phyloP scores from a whole-genome alignment of 768 basidiomycete genomes.

The Suillus plorans region DNA sequence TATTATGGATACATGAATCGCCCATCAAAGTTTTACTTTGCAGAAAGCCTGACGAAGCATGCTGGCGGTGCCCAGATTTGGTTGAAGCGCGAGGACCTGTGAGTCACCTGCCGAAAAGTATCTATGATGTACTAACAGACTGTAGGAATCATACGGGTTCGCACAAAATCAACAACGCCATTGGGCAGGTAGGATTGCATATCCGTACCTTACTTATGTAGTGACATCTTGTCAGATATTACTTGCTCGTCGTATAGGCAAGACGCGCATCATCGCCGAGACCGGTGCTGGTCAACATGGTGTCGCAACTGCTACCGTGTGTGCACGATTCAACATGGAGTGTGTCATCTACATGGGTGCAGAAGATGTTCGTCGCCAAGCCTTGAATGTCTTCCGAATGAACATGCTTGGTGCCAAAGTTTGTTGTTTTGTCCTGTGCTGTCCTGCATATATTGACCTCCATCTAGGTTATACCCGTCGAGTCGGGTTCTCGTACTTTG shows the following conservation, averaged over 20 bases:
- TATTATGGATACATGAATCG: conserved; percentile 94
- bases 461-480: conserved; percentile 83
- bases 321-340: conserved; percentile 93
- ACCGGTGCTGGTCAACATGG: conserved; percentile 99
- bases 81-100: conserved; percentile 96
- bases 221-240: conserved; percentile 59
- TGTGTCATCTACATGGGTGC: conserved; percentile 98
- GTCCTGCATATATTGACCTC: background rate
- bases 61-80: conserved; percentile 95
- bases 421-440: conserved; percentile 2
- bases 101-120: conserved; percentile 24
- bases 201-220: conserved; percentile 15
- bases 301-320: conserved; percentile 97
- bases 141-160: conserved; percentile 94
- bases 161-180: conserved; percentile 99
- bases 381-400: conserved; percentile 97
- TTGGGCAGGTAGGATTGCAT: conserved; percentile 68
- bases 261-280: conserved; percentile 97
- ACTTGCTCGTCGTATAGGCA: conserved; percentile 90
- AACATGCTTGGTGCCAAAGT: conserved; percentile 95
- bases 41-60: conserved; percentile 85
- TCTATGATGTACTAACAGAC: conserved; percentile 6
- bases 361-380: conserved; percentile 94
- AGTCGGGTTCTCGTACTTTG: conserved; percentile 90
- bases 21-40: conserved; percentile 88